Evolutionary conservation across 2,329 filamentous ascomycete species (phyloP).

Genomic region (Fusarium proliferatum): DNA sequence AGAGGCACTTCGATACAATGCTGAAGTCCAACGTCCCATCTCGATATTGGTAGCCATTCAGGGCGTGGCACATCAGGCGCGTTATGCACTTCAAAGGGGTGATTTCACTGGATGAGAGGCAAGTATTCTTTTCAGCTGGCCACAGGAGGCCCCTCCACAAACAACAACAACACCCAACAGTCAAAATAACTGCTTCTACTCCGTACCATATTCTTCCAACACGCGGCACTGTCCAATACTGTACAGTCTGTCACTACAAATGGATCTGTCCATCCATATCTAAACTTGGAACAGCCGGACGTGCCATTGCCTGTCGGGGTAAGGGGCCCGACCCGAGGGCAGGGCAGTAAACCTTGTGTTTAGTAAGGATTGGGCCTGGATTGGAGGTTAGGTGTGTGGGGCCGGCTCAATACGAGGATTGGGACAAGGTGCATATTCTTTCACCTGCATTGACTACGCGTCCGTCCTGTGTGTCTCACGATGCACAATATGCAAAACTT

Average conservation of each 20-base stretch:
- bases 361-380: conserved; percentile 35
- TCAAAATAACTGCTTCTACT: background rate
- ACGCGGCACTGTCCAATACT: conserved; percentile 8
- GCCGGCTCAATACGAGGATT: conserved; percentile 35
- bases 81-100: conserved; percentile 27
- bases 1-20: background rate
- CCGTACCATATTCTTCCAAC: background rate
- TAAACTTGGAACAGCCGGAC: conserved; percentile 40
- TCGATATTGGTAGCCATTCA: conserved; percentile 33
- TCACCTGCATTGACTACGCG: conserved; percentile 25
- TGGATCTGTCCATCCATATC: conserved; percentile 28
- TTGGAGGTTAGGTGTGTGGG: conserved; percentile 33
- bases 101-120: conserved; percentile 14
- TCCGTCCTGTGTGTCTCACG: conserved; percentile 19
- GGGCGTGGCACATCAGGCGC: conserved; percentile 31
- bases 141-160: background rate
- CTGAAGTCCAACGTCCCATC: conserved; percentile 43
- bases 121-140: background rate
- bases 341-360: conserved; percentile 35
- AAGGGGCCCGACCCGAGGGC: conserved; percentile 33
- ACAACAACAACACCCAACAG: background rate
- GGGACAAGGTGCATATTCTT: conserved; percentile 4
- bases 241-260: conserved; percentile 30
- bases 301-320: conserved; percentile 38
- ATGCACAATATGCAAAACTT: conserved; percentile 15